Percentiles rank a stretch among this genome's conserved stretches.
These are phyloP conservation scores for Syzygium grande DNA, from an alignment of 345 rosid species.

Conservation along the genomic window DNA sequence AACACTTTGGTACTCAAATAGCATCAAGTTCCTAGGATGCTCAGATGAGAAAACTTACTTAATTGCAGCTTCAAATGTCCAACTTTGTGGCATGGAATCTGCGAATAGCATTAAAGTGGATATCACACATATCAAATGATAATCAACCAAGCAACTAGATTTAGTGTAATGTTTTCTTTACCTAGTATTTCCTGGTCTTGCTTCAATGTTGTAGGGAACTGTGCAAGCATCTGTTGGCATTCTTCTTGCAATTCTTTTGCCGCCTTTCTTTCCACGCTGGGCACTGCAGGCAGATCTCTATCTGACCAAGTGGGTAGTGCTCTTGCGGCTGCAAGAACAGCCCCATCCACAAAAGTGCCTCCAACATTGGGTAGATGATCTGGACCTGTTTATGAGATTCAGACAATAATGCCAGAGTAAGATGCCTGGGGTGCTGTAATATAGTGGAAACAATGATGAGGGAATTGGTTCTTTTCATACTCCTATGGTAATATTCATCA, in stretches of 20 bases:
- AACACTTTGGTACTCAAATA: background rate
- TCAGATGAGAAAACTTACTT: slow-evolving; percentile 23
- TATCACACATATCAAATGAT: background rate
- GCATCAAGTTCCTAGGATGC: background rate
- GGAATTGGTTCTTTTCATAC: slow-evolving; percentile 21
- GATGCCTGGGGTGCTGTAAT: background rate
- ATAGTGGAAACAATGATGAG: background rate
- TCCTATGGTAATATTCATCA: slow-evolving; percentile 68
- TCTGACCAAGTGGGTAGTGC: slow-evolving; percentile 87
- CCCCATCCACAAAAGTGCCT: slow-evolving; percentile 74
- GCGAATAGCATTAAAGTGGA: background rate
- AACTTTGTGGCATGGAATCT: slow-evolving; percentile 58
- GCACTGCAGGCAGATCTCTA: slow-evolving; percentile 68
- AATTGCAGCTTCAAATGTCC: slow-evolving; percentile 54
- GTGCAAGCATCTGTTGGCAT: slow-evolving; percentile 60
- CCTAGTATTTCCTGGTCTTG: slow-evolving; percentile 74
- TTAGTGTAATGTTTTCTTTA: slow-evolving; percentile 3
- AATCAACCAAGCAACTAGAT: background rate
- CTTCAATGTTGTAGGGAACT: slow-evolving; percentile 57
- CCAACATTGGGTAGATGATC: slow-evolving; percentile 31
- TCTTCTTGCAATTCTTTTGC: slow-evolving; percentile 77
- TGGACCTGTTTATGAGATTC: slow-evolving; percentile 7
- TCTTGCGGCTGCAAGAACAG: slow-evolving; percentile 85
- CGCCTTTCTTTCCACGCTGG: slow-evolving; percentile 71
- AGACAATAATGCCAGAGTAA: background rate